Percentiles rank a stretch among this genome's conserved stretches.
phyloP scores from a whole-genome alignment of 1,284 basidiomycete genomes.

The Microbotryum lychnidis-dioicae region DNA sequence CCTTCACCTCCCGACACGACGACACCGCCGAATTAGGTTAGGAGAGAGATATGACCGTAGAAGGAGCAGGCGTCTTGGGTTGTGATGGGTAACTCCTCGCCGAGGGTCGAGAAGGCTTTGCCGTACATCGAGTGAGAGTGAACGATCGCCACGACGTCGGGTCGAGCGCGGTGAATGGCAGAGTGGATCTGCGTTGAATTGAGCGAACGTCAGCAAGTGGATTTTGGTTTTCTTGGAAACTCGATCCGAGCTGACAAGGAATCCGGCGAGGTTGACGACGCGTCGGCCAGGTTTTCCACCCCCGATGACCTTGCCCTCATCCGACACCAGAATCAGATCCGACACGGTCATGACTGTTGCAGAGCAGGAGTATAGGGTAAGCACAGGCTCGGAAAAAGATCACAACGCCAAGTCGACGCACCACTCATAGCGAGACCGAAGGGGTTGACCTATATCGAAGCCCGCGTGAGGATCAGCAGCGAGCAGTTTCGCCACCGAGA shows the following conservation, averaged over 20 bases:
- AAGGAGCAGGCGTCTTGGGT: conserved; percentile 40
- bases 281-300: conserved; percentile 40
- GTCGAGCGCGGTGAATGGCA: conserved; percentile 52
- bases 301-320: conserved; percentile 47
- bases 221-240: not conserved
- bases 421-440: conserved; percentile 39
- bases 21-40: conserved; percentile 49
- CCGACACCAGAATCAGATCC: conserved; percentile 41
- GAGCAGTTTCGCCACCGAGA: not conserved
- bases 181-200: conserved; percentile 15
- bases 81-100: conserved; percentile 40
- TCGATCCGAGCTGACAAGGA: conserved; percentile 4
- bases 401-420: not conserved
- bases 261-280: conserved; percentile 33
- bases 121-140: conserved; percentile 57
- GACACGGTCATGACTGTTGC: conserved; percentile 20
- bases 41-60: conserved; percentile 35
- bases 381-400: not conserved
- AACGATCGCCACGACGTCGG: conserved; percentile 56
- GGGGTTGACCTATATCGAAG: conserved; percentile 36
- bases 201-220: not conserved
- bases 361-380: too few species aligned
- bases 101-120: conserved; percentile 56
- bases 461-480: not conserved
- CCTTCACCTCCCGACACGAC: conserved; percentile 56